A percentile compares a stretch with the other conserved stretches of the same genome.
These are phyloP conservation scores for Persicaria tinctoria DNA, from an alignment of 148 eudicot genomes.

Conservation along the genomic window DNA sequence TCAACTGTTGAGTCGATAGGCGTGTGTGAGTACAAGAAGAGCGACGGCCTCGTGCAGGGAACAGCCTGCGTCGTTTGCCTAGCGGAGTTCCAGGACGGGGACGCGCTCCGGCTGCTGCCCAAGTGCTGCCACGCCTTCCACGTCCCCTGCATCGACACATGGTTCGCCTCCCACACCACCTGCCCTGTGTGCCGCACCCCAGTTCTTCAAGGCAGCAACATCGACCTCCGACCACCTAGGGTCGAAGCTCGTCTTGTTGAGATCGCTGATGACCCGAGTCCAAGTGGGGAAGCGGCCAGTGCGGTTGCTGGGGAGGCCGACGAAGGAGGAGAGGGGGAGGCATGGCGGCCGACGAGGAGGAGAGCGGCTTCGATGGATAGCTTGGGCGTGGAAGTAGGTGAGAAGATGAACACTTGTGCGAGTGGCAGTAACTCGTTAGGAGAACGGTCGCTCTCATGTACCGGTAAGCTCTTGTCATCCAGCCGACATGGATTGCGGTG, in stretches of 20 bases:
- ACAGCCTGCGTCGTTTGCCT: background rate
- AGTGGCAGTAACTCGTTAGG: background rate
- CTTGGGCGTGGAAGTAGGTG: conserved; percentile 1
- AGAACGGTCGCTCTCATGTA: background rate
- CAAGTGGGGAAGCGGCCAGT: background rate
- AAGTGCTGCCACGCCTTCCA: conserved; percentile 10
- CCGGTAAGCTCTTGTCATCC: background rate
- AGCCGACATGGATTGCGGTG: background rate
- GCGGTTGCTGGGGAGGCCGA: background rate
- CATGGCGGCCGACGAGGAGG: background rate
- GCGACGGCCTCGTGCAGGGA: conserved; percentile 6
- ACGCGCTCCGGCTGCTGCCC: conserved; percentile 4
- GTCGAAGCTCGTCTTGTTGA: background rate
- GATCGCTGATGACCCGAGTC: background rate
- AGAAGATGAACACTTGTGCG: background rate
- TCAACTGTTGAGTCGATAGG: background rate
- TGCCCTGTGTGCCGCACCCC: background rate
- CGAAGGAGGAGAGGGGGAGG: background rate
- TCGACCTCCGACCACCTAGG: background rate
- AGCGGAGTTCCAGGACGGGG: conserved; percentile 2
- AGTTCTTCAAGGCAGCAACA: background rate
- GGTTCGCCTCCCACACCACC: background rate
- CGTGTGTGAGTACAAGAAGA: conserved; percentile 3
- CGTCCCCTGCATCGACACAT: conserved; percentile 1
- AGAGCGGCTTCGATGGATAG: conserved; percentile 1